Evolutionary conservation across 2,329 filamentous ascomycete species (phyloP).

Genomic region (Paramyrothecium sp.): DNA sequence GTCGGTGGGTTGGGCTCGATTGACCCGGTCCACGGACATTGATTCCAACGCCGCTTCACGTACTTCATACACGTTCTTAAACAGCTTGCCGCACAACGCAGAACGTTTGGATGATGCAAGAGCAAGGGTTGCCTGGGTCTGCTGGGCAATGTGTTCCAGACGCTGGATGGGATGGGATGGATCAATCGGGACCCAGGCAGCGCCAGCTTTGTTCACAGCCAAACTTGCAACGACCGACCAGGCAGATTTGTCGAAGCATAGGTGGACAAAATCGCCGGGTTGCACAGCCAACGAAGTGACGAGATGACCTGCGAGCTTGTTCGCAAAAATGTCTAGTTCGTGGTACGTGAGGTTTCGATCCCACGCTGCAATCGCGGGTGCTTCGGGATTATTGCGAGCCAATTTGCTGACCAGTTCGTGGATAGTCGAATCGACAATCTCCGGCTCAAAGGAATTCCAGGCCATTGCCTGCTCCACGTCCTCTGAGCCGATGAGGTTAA

Average conservation of each 20-base stretch:
- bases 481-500: neutral
- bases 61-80: neutral
- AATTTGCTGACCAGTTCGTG: neutral
- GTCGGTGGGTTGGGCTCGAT: neutral
- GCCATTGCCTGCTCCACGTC: neutral
- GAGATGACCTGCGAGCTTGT: conserved; percentile 30
- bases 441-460: neutral
- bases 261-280: conserved; percentile 22
- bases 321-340: conserved; percentile 20
- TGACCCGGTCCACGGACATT: too few species aligned
- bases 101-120: neutral
- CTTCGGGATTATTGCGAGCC: neutral
- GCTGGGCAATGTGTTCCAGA: conserved; percentile 8
- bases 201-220: conserved; percentile 32
- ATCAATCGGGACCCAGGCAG: conserved; percentile 28
- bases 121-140: conserved; percentile 3
- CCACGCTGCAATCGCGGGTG: neutral
- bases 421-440: neutral
- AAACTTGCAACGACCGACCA: conserved; percentile 31
- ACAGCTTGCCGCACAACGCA: neutral
- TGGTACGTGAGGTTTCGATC: neutral
- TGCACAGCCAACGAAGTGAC: conserved; percentile 6
- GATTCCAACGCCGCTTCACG: neutral
- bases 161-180: conserved; percentile 30
- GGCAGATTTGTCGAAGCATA: conserved; percentile 36